These are phyloP conservation scores for Phytopythium montanum DNA, from an alignment of 352 stramenopile species.

Conservation along the genomic window DNA sequence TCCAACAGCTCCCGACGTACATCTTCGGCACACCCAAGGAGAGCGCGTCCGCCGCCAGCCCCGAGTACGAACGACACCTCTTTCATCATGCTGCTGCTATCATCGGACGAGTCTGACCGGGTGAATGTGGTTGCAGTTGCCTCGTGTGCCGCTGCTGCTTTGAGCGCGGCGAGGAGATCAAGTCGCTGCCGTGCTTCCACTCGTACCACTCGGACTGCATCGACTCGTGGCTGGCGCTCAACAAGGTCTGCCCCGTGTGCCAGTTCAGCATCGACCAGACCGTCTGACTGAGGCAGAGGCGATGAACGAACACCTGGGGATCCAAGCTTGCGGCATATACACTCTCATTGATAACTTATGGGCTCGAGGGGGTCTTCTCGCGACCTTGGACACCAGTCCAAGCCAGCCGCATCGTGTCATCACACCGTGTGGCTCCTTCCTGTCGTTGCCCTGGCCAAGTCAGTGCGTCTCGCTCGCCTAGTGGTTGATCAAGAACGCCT, in stretches of 20 bases:
- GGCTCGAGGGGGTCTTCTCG: slow-evolving; percentile 1
- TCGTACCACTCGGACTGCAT: slow-evolving; percentile 93
- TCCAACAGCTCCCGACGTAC: slow-evolving; percentile 81
- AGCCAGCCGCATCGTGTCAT: not conserved
- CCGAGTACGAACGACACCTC: slow-evolving; percentile 41
- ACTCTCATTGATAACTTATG: slow-evolving; percentile 58
- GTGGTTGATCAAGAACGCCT: slow-evolving; percentile 88
- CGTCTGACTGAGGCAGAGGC: slow-evolving; percentile 16
- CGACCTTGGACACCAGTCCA: not conserved
- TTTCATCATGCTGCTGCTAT: not conserved
- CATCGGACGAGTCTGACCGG: not conserved
- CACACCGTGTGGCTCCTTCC: not conserved
- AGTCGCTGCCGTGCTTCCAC: slow-evolving; percentile 92
- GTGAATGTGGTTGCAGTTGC: slow-evolving; percentile 47
- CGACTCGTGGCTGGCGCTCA: slow-evolving; percentile 90
- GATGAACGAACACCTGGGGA: slow-evolving; percentile 6
- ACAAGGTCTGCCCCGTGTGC: slow-evolving; percentile 90
- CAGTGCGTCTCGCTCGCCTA: slow-evolving; percentile 17
- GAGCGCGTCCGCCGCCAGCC: slow-evolving; percentile 30
- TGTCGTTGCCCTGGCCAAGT: slow-evolving; percentile 1
- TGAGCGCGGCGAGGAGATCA: slow-evolving; percentile 87
- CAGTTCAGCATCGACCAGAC: slow-evolving; percentile 79
- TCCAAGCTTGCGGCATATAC: slow-evolving; percentile 4
- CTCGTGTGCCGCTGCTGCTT: slow-evolving; percentile 93
- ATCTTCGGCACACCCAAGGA: slow-evolving; percentile 60